Conservation (phyloP, 177 flowering plant genomes). For the Vitis hybrid region DNA sequence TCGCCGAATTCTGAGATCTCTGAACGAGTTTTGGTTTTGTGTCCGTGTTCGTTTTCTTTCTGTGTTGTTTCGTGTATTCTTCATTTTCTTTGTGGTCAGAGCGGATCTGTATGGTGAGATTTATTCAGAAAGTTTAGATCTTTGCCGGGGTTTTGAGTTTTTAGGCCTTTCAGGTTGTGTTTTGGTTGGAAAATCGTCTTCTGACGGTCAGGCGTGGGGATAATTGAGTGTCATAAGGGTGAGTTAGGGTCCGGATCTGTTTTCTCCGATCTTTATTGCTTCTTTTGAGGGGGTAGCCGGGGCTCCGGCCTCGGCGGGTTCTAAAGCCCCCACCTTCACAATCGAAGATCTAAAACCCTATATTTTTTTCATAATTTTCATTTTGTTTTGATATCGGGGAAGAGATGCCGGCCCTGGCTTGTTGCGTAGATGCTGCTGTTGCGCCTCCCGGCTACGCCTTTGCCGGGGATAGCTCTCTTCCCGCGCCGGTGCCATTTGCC, state of each 20-base stretch:
- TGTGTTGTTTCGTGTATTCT: not conserved
- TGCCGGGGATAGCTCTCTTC: conserved; percentile 65
- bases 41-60: not conserved
- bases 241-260: conserved; percentile 38
- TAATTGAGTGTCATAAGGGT: conserved; percentile 22
- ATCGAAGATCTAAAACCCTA: conserved; percentile 16
- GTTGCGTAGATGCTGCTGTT: conserved; percentile 62
- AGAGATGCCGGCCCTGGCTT: conserved; percentile 91
- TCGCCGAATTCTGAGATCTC: not conserved
- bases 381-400: conserved; percentile 23
- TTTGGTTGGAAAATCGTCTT: conserved; percentile 20
- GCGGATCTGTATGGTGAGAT: conserved; percentile 16
- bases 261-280: conserved; percentile 48
- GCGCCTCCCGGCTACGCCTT: conserved; percentile 58
- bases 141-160: not conserved
- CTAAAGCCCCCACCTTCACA: conserved; percentile 86
- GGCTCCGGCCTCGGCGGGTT: conserved; percentile 99
- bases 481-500: conserved; percentile 43
- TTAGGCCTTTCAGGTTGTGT: not conserved
- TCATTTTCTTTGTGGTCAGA: not conserved
- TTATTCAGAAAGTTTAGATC: conserved; percentile 6
- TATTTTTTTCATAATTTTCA: conserved; percentile 4
- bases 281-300: conserved; percentile 99
- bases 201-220: conserved; percentile 73
- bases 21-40: conserved; percentile 3